Percentiles rank a stretch among this genome's conserved stretches.
phyloP scores from a whole-genome alignment of 805 yeast species.

The Lipomyces lipofer region DNA sequence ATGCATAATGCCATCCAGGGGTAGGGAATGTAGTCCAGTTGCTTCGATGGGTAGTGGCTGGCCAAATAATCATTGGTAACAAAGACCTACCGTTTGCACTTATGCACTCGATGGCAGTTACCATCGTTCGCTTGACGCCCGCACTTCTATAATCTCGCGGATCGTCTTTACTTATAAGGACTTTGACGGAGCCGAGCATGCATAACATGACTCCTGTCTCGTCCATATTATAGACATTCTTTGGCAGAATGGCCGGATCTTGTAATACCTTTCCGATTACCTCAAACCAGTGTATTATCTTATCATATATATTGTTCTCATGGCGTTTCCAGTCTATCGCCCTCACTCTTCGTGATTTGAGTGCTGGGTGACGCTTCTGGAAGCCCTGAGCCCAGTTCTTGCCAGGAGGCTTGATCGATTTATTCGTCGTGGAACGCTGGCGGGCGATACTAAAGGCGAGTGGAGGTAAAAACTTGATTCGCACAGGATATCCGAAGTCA shows the following conservation, averaged over 20 bases:
- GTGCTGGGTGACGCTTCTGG: constrained; percentile 4
- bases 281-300: constrained; percentile 2
- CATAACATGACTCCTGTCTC: constrained; percentile 5
- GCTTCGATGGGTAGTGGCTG: constrained; percentile 5
- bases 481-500: too few species aligned
- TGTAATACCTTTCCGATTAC: not conserved
- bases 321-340: constrained; percentile 3
- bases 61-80: constrained; percentile 2
- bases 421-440: constrained; percentile 4
- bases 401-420: constrained; percentile 1
- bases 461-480: not conserved
- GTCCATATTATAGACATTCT: constrained; percentile 4
- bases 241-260: not conserved
- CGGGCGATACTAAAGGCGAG: not conserved
- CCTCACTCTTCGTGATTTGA: constrained; percentile 3
- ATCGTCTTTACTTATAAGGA: constrained; percentile 4
- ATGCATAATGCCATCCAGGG: constrained; percentile 4
- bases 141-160: constrained; percentile 5
- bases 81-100: constrained; percentile 3
- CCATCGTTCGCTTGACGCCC: constrained; percentile 7
- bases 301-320: not conserved
- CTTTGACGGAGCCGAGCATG: constrained; percentile 3
- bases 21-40: constrained; percentile 6
- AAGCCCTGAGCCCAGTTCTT: constrained; percentile 3
- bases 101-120: constrained; percentile 5